A percentile compares a stretch with the other conserved stretches of the same genome.
phyloP scores from a whole-genome alignment of 1,284 basidiomycete species.

The Thelephora terrestris region DNA sequence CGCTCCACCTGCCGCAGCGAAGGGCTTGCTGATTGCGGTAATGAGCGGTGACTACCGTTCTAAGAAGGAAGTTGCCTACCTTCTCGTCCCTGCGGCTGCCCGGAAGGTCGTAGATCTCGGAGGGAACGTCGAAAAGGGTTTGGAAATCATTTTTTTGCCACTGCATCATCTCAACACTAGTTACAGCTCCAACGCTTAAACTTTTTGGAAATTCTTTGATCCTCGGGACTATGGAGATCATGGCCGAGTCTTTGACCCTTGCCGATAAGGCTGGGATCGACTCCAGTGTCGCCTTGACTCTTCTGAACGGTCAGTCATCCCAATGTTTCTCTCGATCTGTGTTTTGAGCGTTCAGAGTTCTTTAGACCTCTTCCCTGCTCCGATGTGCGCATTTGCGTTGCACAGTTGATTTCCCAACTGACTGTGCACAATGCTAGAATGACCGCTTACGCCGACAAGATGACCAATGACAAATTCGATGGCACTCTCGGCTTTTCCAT shows the following conservation, averaged over 20 bases:
- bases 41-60: slow-evolving; percentile 79
- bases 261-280: slow-evolving; percentile 80
- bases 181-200: slow-evolving; percentile 66
- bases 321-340: slow-evolving; percentile 5
- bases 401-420: slow-evolving; percentile 12
- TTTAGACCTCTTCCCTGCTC: slow-evolving; percentile 48
- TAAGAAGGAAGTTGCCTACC: slow-evolving; percentile 72
- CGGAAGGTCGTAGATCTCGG: slow-evolving; percentile 68
- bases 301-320: slow-evolving; percentile 44
- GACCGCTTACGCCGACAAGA: slow-evolving; percentile 55
- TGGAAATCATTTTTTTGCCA: slow-evolving; percentile 3
- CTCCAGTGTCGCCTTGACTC: slow-evolving; percentile 42
- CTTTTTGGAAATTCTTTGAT: slow-evolving; percentile 69
- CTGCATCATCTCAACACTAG: slow-evolving; percentile 1
- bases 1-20: slow-evolving; percentile 56
- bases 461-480: slow-evolving; percentile 66
- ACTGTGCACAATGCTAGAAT: slow-evolving; percentile 20
- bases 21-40: slow-evolving; percentile 61
- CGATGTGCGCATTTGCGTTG: slow-evolving; percentile 29
- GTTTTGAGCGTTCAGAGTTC: slow-evolving; percentile 13
- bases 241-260: slow-evolving; percentile 76
- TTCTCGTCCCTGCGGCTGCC: slow-evolving; percentile 72
- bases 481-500: slow-evolving; percentile 77
- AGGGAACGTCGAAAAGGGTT: slow-evolving; percentile 70
- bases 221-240: slow-evolving; percentile 62